Base-by-base conservation (phyloP, 2,329 filamentous ascomycete genomes). In the Aureobasidium sp. region DNA sequence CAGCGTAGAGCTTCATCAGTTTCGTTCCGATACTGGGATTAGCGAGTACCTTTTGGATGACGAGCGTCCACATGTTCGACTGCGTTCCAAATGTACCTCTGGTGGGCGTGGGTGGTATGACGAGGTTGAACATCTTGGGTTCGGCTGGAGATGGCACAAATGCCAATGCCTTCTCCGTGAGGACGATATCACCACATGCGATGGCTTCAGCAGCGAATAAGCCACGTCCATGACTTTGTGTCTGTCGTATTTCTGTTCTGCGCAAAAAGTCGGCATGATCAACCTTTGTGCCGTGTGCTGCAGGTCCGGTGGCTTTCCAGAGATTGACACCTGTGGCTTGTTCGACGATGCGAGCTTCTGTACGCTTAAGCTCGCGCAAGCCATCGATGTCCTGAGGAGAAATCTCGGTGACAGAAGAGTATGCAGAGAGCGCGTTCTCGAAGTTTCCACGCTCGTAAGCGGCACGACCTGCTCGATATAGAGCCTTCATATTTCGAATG, bases 211-310 rank as follows among this genome's bases (percentile, higher is more conserved):
- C 29, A 10, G 48, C 48, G n/a, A 52, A 52, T 6, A 52, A 4
- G 4, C 48, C 48, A n/a, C 52, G 17, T 47, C 56, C 5, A 55
- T 53, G 6, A 40, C 39, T 14, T 7, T 19, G 6, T 5, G 29
- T 35, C 3, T 19, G 37, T 3, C 37, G 47, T 2, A 48, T 29
- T 42, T 48, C 32, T 1, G 41, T 50, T 10, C 29, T 52, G 32
- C 27, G 24, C 12, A 53, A 53, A 41, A 57, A 64, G 30, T 49
- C 54, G 17, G 59, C 62, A n/a, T 55, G 48, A 21, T 65, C 64
- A 1, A 63, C 38, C 6, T 48, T 53, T 6, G 45, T 37, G 5
- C 41, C 35, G 8, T 49, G 45, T 14, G 34, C 32, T 11, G 10
- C 7, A 8, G 45, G 17, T 38, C 34, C 45, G 12, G 32, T 38